These are phyloP conservation scores for Penicillium freii DNA, from an alignment of 2,329 filamentous ascomycete genomes.

Conservation along the genomic window DNA sequence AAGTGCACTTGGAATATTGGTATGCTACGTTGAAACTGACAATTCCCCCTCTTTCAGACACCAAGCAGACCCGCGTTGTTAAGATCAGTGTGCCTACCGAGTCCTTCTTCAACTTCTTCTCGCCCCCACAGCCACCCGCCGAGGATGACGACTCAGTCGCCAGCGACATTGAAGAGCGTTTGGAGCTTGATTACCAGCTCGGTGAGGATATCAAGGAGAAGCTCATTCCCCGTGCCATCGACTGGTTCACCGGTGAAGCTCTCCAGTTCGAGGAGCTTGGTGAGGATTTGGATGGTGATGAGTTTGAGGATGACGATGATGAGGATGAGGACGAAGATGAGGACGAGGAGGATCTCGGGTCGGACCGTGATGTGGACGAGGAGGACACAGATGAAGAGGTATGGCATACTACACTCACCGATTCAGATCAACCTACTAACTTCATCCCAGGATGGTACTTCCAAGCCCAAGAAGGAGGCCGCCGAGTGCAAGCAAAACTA, in stretches of 20 bases:
- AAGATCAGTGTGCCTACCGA: conserved; percentile 99
- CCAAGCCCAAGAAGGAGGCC: conserved; percentile 90
- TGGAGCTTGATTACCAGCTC: conserved; percentile 94
- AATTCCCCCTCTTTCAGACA: conserved; percentile 60
- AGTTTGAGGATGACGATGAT: conserved; percentile 86
- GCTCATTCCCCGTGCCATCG: conserved; percentile 94
- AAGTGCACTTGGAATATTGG: conserved; percentile 38
- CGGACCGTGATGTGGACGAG: conserved; percentile 53
- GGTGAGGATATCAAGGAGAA: conserved; percentile 99
- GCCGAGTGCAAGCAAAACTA: conserved; percentile 95
- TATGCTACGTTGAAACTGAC: not conserved
- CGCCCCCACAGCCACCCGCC: conserved; percentile 80
- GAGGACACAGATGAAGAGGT: conserved; percentile 62
- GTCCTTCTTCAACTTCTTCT: conserved; percentile 99
- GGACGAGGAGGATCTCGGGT: conserved; percentile 73
- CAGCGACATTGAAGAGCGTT: conserved; percentile 91
- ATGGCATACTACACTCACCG: conserved; percentile 16
- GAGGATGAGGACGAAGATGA: conserved; percentile 88
- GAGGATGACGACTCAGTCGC: conserved; percentile 68
- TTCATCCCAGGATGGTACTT: conserved; percentile 69
- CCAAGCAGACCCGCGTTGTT: conserved; percentile 97
- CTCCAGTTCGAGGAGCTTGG: conserved; percentile 93
- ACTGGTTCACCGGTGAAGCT: conserved; percentile 99
- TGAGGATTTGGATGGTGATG: conserved; percentile 77
- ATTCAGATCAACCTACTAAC: conserved; percentile 22